Conservation (phyloP, 1,284 basidiomycete species). For the Nidula niveotomentosa region DNA sequence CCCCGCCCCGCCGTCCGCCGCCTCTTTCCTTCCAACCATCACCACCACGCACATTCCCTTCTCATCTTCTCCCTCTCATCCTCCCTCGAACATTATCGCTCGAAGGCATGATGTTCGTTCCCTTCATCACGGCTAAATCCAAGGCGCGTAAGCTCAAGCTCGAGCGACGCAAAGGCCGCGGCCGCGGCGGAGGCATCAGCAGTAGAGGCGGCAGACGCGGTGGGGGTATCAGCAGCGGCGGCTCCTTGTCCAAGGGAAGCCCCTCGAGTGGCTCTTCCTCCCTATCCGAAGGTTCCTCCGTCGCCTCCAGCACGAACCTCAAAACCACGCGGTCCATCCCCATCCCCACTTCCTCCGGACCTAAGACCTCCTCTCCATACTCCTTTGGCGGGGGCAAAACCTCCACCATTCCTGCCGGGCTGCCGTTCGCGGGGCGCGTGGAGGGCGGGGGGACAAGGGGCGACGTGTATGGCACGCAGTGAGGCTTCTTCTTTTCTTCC, state of each 20-base stretch:
- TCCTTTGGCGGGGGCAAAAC: slow-evolving; percentile 22
- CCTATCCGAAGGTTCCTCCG: background rate
- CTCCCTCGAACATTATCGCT: background rate
- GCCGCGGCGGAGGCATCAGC: background rate
- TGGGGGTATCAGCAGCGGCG: slow-evolving; percentile 13
- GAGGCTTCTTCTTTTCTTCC: slow-evolving; percentile 1
- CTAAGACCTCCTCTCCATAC: slow-evolving; percentile 8
- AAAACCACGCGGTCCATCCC: background rate
- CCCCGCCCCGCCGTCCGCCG: too few relatives aligned
- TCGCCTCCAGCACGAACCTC: background rate
- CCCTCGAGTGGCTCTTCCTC: background rate
- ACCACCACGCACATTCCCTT: too few relatives aligned
- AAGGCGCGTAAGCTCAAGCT: background rate
- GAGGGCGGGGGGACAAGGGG: slow-evolving; percentile 30
- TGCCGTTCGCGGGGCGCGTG: slow-evolving; percentile 28
- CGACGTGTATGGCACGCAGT: slow-evolving; percentile 33
- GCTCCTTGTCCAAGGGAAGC: background rate
- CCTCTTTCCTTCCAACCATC: too few relatives aligned
- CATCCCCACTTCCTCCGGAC: slow-evolving; percentile 4
- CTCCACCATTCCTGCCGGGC: slow-evolving; percentile 25
- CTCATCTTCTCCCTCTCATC: background rate
- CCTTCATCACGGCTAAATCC: background rate
- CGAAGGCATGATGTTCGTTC: background rate
- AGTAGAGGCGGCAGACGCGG: slow-evolving; percentile 7
- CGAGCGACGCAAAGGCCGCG: background rate